Conservation (phyloP, 495 filamentous ascomycete species). For the Sordaria brevicollis region DNA sequence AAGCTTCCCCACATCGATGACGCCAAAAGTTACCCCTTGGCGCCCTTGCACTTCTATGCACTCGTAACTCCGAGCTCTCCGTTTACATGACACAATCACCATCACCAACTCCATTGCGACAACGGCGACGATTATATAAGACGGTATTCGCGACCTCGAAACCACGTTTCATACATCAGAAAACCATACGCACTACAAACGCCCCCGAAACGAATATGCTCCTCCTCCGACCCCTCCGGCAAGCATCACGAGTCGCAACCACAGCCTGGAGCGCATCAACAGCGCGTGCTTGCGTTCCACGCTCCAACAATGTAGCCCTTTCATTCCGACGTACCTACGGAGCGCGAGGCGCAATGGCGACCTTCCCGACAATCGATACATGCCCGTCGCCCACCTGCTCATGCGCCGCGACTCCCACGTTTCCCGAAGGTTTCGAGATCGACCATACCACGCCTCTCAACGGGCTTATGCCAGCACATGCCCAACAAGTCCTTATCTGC, state of each 20-base stretch:
- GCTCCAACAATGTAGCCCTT: neutral
- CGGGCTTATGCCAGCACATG: constrained; percentile 68
- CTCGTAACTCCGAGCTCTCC: neutral
- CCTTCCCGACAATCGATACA: constrained; percentile 42
- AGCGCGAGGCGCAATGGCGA: neutral
- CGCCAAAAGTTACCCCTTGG: neutral
- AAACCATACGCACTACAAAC: neutral
- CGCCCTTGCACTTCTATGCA: neutral
- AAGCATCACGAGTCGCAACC: neutral
- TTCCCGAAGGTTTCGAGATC: constrained; percentile 63
- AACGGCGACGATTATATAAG: neutral
- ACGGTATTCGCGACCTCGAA: neutral
- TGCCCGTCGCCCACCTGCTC: constrained; percentile 65
- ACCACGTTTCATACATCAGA: neutral
- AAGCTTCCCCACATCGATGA: neutral
- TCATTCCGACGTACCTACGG: neutral
- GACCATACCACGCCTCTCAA: constrained; percentile 58
- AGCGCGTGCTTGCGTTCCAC: neutral
- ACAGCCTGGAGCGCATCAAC: neutral
- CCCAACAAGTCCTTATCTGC: constrained; percentile 71
- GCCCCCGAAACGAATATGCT: neutral
- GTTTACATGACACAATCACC: neutral
- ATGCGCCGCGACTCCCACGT: constrained; percentile 53
- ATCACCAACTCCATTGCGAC: neutral
- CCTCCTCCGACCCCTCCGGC: neutral